These are phyloP conservation scores for Apiotrichum laibachii DNA, from an alignment of 1,284 basidiomycete species.

Conservation along the genomic window DNA sequence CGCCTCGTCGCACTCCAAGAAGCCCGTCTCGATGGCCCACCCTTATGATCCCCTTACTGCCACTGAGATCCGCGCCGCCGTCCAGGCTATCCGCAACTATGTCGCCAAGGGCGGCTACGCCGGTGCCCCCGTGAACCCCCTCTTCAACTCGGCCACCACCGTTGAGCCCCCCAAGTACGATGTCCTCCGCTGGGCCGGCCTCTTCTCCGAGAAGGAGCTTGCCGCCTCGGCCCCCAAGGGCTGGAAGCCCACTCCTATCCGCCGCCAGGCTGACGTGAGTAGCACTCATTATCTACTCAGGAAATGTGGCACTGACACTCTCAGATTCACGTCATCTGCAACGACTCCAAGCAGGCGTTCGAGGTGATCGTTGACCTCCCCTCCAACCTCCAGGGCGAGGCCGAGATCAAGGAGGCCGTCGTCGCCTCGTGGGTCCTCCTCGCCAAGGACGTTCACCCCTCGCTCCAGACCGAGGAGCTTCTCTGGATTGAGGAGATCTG, in stretches of 20 bases:
- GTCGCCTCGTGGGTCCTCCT: constrained; percentile 46
- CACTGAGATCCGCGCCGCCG: constrained; percentile 44
- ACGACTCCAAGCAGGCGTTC: constrained; percentile 47
- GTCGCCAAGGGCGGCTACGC: constrained; percentile 24
- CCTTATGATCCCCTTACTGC: constrained; percentile 52
- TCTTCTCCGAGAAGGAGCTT: constrained; percentile 42
- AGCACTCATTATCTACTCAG: background rate
- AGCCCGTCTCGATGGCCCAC: constrained; percentile 33
- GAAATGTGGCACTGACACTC: background rate
- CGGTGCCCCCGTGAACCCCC: constrained; percentile 25
- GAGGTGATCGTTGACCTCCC: constrained; percentile 47
- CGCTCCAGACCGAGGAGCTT: constrained; percentile 54
- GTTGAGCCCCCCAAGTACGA: constrained; percentile 47
- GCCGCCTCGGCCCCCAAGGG: constrained; percentile 16
- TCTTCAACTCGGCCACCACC: constrained; percentile 48
- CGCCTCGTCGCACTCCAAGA: background rate
- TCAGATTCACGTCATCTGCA: constrained; percentile 51
- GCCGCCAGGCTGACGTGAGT: constrained; percentile 47
- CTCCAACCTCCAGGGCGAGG: constrained; percentile 35
- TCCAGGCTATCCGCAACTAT: constrained; percentile 38
- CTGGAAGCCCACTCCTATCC: constrained; percentile 19
- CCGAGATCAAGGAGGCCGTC: constrained; percentile 24
- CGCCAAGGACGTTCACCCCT: constrained; percentile 51
- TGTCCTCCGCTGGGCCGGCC: constrained; percentile 42
- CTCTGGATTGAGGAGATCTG: constrained; percentile 52